Percentiles rank a stretch among this genome's conserved stretches.
phyloP scores from a whole-genome alignment of 805 yeast genomes.

The Hermanozyma aechmeae region DNA sequence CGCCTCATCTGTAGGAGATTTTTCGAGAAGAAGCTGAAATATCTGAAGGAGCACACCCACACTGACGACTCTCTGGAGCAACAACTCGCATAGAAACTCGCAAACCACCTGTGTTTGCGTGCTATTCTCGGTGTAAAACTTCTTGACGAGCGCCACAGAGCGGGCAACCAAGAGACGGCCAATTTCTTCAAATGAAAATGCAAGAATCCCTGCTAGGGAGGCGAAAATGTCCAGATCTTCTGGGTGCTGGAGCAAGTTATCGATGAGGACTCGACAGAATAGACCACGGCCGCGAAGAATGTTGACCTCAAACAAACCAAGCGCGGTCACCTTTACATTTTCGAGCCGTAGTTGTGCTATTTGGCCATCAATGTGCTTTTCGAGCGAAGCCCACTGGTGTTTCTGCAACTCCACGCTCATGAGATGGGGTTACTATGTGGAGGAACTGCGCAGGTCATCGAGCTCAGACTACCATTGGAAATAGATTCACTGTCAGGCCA shows the following conservation, averaged over 20 bases:
- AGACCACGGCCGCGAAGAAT: constrained; percentile 53
- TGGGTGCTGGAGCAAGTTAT: constrained; percentile 36
- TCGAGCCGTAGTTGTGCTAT: constrained; percentile 36
- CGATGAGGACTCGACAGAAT: constrained; percentile 48
- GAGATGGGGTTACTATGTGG: no score
- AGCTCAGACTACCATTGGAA: no score
- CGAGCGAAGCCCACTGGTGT: constrained; percentile 47
- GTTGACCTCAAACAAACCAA: constrained; percentile 48
- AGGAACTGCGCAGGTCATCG: no score
- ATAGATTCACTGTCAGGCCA: no score
- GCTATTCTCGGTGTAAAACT: constrained; percentile 24
- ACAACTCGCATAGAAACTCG: constrained; percentile 50
- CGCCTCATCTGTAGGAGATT: constrained; percentile 42
- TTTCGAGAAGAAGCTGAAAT: constrained; percentile 24
- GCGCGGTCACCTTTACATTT: constrained; percentile 41
- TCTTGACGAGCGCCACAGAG: constrained; percentile 49
- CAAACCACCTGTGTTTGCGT: constrained; percentile 33
- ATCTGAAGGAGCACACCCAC: constrained; percentile 25
- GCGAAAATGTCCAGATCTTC: constrained; percentile 42
- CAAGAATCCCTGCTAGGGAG: constrained; percentile 47
- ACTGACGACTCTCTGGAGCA: constrained; percentile 46
- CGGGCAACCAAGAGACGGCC: constrained; percentile 52
- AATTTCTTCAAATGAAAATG: constrained; percentile 58
- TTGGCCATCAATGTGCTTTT: constrained; percentile 36
- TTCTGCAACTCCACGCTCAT: constrained; percentile 24